Evolutionary conservation across 1,139 yeast genomes (phyloP).

Genomic region (Trichomonascaceae sp.): DNA sequence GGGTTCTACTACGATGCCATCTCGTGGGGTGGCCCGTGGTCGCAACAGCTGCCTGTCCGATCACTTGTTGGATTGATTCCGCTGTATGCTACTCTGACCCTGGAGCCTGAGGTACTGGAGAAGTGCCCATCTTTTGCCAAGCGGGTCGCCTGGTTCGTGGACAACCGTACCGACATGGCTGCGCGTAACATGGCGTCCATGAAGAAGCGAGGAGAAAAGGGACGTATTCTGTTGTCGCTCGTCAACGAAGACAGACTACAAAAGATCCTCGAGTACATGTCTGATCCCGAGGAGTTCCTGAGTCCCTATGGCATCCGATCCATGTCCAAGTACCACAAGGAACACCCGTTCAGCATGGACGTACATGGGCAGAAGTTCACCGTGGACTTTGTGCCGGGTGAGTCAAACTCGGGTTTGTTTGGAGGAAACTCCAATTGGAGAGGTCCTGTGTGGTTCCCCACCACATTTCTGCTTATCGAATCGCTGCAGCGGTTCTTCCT

Average conservation of each 20-base stretch:
- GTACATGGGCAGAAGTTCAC: slow-evolving; percentile 66
- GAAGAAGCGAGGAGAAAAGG: slow-evolving; percentile 77
- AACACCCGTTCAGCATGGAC: slow-evolving; percentile 76
- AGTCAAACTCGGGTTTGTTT: slow-evolving; percentile 87
- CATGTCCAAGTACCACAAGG: slow-evolving; percentile 74
- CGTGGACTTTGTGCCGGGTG: slow-evolving; percentile 82
- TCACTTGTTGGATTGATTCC: slow-evolving; percentile 92
- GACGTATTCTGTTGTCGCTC: slow-evolving; percentile 66
- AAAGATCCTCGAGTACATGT: slow-evolving; percentile 67
- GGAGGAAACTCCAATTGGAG: slow-evolving; percentile 98
- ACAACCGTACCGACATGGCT: slow-evolving; percentile 60
- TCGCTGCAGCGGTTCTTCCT: slow-evolving; percentile 79
- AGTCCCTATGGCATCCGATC: slow-evolving; percentile 86
- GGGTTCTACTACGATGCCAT: slow-evolving; percentile 89
- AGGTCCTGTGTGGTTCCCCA: slow-evolving; percentile 99
- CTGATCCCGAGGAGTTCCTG: slow-evolving; percentile 80
- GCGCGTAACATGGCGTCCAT: slow-evolving; percentile 83
- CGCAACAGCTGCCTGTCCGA: slow-evolving; percentile 71
- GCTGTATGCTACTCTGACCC: slow-evolving; percentile 76
- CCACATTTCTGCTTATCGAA: slow-evolving; percentile 77
- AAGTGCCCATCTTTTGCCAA: slow-evolving; percentile 77
- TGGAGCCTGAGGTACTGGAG: slow-evolving; percentile 74
- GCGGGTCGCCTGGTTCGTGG: slow-evolving; percentile 76
- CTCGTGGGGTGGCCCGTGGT: slow-evolving; percentile 62
- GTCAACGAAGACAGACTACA: slow-evolving; percentile 72